Base-by-base conservation (phyloP, 1,139 yeast genomes). In the Debaryomyces sp. region DNA sequence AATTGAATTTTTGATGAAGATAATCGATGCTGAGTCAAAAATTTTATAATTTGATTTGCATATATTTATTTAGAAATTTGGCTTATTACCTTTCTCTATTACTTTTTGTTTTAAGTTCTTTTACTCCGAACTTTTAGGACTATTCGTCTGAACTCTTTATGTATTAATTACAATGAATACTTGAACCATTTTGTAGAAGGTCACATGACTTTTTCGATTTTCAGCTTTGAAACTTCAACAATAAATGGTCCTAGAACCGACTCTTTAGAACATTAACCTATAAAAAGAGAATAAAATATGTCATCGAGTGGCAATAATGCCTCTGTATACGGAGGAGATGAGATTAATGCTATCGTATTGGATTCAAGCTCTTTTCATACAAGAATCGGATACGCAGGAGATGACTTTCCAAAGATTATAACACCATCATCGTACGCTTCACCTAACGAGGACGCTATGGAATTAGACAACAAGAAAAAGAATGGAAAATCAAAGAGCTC, bases 341-440 rank as follows among this genome's bases (percentile, higher is more conserved):
- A 92, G 66, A 87, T 94, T 53, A 84, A 90, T 54, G 97, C 99
- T 33, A 77, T 94, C 6, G 96, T 94, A 24, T 76, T 94, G 32
- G 99, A 94, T 64, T 92, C 96, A 0, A 98, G 99, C 23, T 85
- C 97, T 9, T 82, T 77, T 55, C 74, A 82, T 52, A 90, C 97
- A 4, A 82, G 95, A 50, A 82, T 88, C 22, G 99, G 99, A 1
- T 92, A 83, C 66, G 96, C 98, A 5, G 99, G 99, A 8, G 96
- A 91, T 54, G 99, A 94, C 66, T 80, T 84, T 51, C 99, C 99
- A 6, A 84, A 87, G 55, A 73, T 86, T 1, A 83, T 87, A 34
- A 68, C 87, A 6, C 89, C 97, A 1, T 87, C 96, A 0, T 75
- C 65, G 53, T 86, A 70, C 53, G 72, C 73, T 9, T 47, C 54